Percentiles rank a stretch among this genome's conserved stretches.
These are phyloP conservation scores for Alectoria sarmentosa DNA, from an alignment of 495 filamentous ascomycete genomes.

Conservation along the genomic window DNA sequence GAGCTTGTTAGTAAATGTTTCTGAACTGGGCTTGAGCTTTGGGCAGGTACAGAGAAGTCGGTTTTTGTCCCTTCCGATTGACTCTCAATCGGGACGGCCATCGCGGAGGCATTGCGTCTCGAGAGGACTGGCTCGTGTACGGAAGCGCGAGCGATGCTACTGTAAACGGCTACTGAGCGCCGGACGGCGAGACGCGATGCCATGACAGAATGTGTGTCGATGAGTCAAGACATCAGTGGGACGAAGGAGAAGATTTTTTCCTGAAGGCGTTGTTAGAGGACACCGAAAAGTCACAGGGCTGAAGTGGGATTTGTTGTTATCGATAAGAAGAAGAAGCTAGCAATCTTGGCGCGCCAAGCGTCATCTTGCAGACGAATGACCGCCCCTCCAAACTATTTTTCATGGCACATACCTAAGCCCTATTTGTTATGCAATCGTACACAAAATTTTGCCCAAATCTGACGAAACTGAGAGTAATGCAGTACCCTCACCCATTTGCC, in stretches of 20 bases:
- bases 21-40: too few relatives aligned
- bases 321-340: not conserved
- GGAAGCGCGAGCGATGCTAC: not conserved
- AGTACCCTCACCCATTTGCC: conserved; percentile 20
- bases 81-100: conserved; percentile 26
- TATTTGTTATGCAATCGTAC: too few relatives aligned
- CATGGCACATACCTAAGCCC: too few relatives aligned
- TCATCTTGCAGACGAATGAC: not conserved
- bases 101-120: conserved; percentile 26
- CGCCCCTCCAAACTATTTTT: not conserved
- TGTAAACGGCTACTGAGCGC: conserved; percentile 4
- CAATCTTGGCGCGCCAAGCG: not conserved
- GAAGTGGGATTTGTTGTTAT: not conserved
- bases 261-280: not conserved
- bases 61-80: conserved; percentile 12
- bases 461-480: not conserved
- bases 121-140: not conserved
- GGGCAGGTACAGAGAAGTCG: conserved; percentile 17
- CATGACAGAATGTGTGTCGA: not conserved
- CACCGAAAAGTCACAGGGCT: not conserved
- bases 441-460: too few relatives aligned
- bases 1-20: not conserved
- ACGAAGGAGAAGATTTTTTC: not conserved
- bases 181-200: conserved; percentile 5
- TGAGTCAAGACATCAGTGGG: not conserved